Conservation (phyloP, 1,139 yeast genomes). For the Insectozyma bohioensis region DNA sequence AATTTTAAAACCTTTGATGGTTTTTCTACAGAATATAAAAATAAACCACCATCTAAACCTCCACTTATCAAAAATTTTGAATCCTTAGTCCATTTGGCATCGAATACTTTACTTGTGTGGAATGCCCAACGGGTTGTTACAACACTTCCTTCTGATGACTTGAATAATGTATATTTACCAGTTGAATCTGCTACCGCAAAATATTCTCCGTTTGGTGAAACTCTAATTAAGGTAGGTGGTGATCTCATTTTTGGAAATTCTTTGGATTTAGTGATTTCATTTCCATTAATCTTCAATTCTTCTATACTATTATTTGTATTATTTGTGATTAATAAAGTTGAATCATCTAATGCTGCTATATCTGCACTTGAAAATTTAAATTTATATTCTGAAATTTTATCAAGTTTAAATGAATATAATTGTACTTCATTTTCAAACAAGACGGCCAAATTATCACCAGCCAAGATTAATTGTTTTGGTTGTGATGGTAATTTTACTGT, state of each 20-base stretch:
- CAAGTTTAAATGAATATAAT: constrained; percentile 28
- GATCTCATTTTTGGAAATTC: constrained; percentile 55
- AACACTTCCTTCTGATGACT: constrained; percentile 51
- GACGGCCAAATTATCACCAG: constrained; percentile 20
- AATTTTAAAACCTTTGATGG: constrained; percentile 77
- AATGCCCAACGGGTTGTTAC: constrained; percentile 94
- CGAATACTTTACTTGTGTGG: constrained; percentile 80
- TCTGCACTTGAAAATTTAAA: constrained; percentile 42
- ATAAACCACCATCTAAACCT: constrained; percentile 79
- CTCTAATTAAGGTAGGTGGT: constrained; percentile 58
- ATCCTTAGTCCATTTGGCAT: constrained; percentile 76
- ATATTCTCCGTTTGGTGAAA: constrained; percentile 68
- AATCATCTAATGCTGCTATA: constrained; percentile 27
- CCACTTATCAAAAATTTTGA: constrained; percentile 75
- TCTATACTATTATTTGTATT: constrained; percentile 35
- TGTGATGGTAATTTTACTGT: constrained; percentile 49
- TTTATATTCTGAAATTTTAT: constrained; percentile 21
- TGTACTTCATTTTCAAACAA: constrained; percentile 49
- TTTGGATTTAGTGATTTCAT: constrained; percentile 13
- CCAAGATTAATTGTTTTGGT: constrained; percentile 53
- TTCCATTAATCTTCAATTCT: constrained; percentile 22
- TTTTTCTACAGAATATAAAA: constrained; percentile 72
- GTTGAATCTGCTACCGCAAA: constrained; percentile 84
- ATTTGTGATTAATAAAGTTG: constrained; percentile 51
- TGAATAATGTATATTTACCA: constrained; percentile 79